Percentiles rank a stretch among this genome's conserved stretches.
Conservation (phyloP, 768 basidiomycete genomes). For the Dendrothele bispora region DNA sequence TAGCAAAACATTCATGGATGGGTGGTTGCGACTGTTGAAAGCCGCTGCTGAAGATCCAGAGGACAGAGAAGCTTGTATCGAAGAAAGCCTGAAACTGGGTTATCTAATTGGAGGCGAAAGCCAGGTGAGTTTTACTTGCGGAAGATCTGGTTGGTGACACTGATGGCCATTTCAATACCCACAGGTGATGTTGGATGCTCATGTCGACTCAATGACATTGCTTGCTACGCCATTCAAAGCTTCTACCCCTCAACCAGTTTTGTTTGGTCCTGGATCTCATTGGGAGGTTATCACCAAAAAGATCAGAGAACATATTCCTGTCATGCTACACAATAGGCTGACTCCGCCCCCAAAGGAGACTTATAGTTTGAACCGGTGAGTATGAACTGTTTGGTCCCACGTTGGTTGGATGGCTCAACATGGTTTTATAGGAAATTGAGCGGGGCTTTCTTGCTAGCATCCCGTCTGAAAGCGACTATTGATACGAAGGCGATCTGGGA, state of each 20-base stretch:
- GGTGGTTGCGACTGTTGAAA: constrained; percentile 81
- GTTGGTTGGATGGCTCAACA: neutral
- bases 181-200: constrained; percentile 85
- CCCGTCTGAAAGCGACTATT: constrained; percentile 70
- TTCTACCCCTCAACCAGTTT: constrained; percentile 66
- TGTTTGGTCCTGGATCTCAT: constrained; percentile 65
- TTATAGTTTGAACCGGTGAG: constrained; percentile 87
- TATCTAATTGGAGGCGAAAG: constrained; percentile 91
- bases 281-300: constrained; percentile 75
- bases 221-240: constrained; percentile 84
- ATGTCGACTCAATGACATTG: constrained; percentile 78
- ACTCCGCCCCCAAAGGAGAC: constrained; percentile 95
- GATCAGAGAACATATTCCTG: constrained; percentile 81
- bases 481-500: constrained; percentile 80
- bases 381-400: neutral
- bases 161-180: neutral
- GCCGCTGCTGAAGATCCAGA: constrained; percentile 60
- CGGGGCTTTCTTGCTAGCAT: constrained; percentile 77
- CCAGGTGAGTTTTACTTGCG: constrained; percentile 46
- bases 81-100: constrained; percentile 78
- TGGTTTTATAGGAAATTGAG: constrained; percentile 63
- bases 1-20: constrained; percentile 81
- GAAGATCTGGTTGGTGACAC: neutral
- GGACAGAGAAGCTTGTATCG: constrained; percentile 64
- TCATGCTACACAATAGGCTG: constrained; percentile 85